Evolutionary conservation across 179 eudicot species (phyloP).

Genomic region (Beta lomatogona): DNA sequence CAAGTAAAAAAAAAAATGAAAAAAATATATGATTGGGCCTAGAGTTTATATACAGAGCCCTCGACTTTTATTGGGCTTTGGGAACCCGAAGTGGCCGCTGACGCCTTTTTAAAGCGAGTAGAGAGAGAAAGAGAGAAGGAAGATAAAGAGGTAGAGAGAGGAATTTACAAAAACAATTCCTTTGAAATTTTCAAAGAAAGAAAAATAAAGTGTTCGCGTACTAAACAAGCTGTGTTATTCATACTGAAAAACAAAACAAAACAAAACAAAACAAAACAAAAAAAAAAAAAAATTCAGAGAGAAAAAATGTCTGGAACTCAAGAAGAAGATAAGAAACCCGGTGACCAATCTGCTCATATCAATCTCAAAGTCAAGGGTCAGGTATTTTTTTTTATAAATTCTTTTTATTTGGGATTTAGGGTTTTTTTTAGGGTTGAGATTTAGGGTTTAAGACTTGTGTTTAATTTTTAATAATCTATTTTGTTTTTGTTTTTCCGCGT

Average conservation of each 20-base stretch:
- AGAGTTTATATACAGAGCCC: no score
- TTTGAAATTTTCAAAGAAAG: no score
- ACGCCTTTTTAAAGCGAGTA: no score
- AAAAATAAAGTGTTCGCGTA: neutral
- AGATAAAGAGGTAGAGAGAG: no score
- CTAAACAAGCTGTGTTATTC: neutral
- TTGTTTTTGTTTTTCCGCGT: neutral
- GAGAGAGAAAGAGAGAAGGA: no score
- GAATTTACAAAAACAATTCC: no score
- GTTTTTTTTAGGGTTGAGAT: neutral
- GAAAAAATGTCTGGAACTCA: conserved; percentile 31
- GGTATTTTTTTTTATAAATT: neutral
- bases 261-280: no score
- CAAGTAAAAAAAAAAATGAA: no score
- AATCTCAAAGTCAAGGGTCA: conserved; percentile 48
- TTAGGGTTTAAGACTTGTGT: neutral
- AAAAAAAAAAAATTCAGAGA: neutral
- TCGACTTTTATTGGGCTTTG: no score
- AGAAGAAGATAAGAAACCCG: conserved; percentile 42
- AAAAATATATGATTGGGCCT: no score
- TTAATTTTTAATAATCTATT: neutral
- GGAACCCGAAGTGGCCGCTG: no score
- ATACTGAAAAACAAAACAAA: no score
- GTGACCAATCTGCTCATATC: conserved; percentile 37
- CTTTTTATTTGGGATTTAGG: neutral